Conservation (phyloP, 108 stramenopile species). For the Conticribra guillardii region DNA sequence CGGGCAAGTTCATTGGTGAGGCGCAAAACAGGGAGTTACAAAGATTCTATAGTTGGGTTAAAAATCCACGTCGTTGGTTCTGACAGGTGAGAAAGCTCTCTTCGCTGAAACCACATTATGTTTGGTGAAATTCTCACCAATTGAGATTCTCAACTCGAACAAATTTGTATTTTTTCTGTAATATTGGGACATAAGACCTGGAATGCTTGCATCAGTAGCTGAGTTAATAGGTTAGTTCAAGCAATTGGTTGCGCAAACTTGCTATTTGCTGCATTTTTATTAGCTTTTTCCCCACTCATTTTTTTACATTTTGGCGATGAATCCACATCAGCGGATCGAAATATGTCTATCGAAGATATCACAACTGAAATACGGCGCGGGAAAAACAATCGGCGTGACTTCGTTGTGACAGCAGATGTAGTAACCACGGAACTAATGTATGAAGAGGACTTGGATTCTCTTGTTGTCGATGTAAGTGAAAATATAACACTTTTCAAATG, state of each 20-base stretch:
- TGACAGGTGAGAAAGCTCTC: slow-evolving; percentile 82
- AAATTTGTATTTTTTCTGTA: slow-evolving; percentile 2
- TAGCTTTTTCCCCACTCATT: neutral
- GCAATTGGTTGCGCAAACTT: neutral
- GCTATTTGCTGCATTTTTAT: neutral
- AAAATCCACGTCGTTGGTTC: slow-evolving; percentile 82
- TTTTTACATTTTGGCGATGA: neutral
- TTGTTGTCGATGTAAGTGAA: slow-evolving; percentile 25
- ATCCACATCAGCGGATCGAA: slow-evolving; percentile 35
- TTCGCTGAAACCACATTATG: slow-evolving; percentile 12
- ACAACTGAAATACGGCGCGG: slow-evolving; percentile 67
- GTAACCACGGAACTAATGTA: slow-evolving; percentile 56
- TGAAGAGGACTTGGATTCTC: slow-evolving; percentile 53
- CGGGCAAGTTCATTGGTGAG: slow-evolving; percentile 58
- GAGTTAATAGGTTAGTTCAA: slow-evolving; percentile 53
- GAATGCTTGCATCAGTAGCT: slow-evolving; percentile 79
- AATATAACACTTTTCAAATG: neutral
- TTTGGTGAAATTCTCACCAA: neutral
- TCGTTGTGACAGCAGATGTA: slow-evolving; percentile 71
- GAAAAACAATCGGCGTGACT: slow-evolving; percentile 55
- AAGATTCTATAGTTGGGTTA: slow-evolving; percentile 62
- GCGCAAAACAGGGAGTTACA: slow-evolving; percentile 50
- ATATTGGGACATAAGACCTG: slow-evolving; percentile 49
- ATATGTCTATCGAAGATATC: slow-evolving; percentile 80
- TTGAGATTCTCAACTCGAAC: neutral